These are phyloP conservation scores for Hemileccinum rubropunctum DNA, from an alignment of 768 basidiomycete species.

Conservation along the genomic window DNA sequence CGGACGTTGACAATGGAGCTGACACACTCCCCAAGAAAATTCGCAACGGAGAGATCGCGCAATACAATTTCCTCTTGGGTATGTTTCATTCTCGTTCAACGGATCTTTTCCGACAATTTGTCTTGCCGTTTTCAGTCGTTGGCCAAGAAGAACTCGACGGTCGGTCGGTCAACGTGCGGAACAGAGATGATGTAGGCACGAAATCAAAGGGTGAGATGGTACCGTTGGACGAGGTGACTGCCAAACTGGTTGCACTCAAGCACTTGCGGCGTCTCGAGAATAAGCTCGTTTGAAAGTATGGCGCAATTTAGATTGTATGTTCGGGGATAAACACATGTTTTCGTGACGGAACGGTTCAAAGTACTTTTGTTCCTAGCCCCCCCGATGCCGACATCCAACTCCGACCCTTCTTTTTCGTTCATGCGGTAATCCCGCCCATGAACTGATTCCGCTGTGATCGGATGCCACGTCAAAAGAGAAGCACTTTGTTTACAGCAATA, in stretches of 20 bases:
- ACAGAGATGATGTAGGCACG: slow-evolving; percentile 88
- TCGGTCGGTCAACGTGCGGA: slow-evolving; percentile 90
- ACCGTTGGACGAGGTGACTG: slow-evolving; percentile 64
- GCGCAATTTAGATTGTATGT: slow-evolving; percentile 8
- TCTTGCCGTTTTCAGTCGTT: slow-evolving; percentile 66
- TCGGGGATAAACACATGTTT: background rate
- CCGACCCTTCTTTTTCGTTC: slow-evolving; percentile 2
- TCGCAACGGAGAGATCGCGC: slow-evolving; percentile 93
- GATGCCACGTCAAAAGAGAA: background rate
- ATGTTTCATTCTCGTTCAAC: slow-evolving; percentile 21
- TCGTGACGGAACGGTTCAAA: slow-evolving; percentile 1
- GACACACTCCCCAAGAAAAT: slow-evolving; percentile 97
- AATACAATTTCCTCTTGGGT: slow-evolving; percentile 99
- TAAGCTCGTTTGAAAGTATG: slow-evolving; percentile 38
- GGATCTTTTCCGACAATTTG: slow-evolving; percentile 4
- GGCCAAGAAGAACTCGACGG: slow-evolving; percentile 88
- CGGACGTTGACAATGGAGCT: slow-evolving; percentile 89
- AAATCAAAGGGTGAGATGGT: slow-evolving; percentile 79
- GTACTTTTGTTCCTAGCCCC: background rate
- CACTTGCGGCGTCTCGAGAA: slow-evolving; percentile 50
- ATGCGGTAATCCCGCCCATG: slow-evolving; percentile 32
- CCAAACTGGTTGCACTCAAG: slow-evolving; percentile 75
- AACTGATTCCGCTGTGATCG: slow-evolving; percentile 32
- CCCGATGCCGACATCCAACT: background rate
- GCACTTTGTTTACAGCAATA: background rate